Conservation (phyloP, 1,284 basidiomycete genomes). For the Athelia psychrophila region DNA sequence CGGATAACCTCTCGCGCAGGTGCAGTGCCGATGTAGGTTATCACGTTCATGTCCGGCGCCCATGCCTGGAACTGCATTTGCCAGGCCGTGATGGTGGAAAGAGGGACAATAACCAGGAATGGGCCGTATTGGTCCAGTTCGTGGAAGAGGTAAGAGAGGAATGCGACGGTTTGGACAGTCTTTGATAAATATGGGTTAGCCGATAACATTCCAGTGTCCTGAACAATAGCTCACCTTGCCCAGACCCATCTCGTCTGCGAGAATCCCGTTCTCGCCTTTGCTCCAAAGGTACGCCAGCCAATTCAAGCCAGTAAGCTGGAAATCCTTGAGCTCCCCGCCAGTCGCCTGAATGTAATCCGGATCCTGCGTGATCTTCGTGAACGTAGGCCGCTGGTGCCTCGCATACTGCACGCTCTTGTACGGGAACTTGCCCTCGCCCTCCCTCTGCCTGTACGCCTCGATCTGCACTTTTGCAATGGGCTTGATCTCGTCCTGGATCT, state of each 20-base stretch:
- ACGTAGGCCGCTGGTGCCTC: slow-evolving; percentile 72
- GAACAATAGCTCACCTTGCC: slow-evolving; percentile 69
- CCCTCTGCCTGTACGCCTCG: slow-evolving; percentile 77
- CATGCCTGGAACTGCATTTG: slow-evolving; percentile 93
- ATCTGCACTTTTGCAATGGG: slow-evolving; percentile 76
- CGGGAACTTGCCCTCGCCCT: slow-evolving; percentile 81
- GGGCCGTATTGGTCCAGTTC: slow-evolving; percentile 93
- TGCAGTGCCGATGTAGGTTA: slow-evolving; percentile 94
- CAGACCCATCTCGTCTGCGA: slow-evolving; percentile 99
- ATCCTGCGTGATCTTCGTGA: slow-evolving; percentile 87
- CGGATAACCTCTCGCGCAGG: slow-evolving; percentile 89
- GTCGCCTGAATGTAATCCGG: slow-evolving; percentile 82
- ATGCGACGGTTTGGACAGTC: slow-evolving; percentile 96
- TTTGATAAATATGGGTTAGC: slow-evolving; percentile 23
- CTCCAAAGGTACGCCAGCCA: slow-evolving; percentile 98
- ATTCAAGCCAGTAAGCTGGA: slow-evolving; percentile 97
- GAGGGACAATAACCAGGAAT: slow-evolving; percentile 95
- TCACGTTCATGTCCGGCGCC: slow-evolving; percentile 97
- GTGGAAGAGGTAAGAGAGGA: slow-evolving; percentile 96
- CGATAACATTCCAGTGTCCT: not conserved
- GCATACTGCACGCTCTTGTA: slow-evolving; percentile 80
- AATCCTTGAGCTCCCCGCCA: slow-evolving; percentile 92
- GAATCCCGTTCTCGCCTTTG: slow-evolving; percentile 93
- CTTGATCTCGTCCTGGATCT: slow-evolving; percentile 78
- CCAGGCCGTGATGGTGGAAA: slow-evolving; percentile 99